These are phyloP conservation scores for Phoma sp. DNA, from an alignment of 2,329 filamentous ascomycete genomes.

Conservation along the genomic window DNA sequence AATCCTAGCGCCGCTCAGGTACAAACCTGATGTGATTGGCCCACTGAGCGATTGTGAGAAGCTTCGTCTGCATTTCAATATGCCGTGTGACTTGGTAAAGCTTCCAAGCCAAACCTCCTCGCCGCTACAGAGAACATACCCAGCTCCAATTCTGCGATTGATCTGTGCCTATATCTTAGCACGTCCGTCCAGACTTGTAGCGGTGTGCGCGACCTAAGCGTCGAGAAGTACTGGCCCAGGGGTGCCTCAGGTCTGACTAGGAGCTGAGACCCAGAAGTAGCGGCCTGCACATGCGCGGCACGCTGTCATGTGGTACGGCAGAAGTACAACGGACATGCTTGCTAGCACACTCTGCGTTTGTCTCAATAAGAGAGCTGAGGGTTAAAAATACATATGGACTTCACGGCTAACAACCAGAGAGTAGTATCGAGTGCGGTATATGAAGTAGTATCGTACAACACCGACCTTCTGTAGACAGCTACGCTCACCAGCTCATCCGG, in stretches of 20 bases:
- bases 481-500: not conserved
- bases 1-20: conserved; percentile 18
- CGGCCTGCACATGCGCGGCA: conserved; percentile 14
- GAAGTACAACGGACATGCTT: conserved; percentile 6
- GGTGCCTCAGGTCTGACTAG: conserved; percentile 4
- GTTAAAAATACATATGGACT: not conserved
- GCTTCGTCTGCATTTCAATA: conserved; percentile 9
- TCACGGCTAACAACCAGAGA: no score
- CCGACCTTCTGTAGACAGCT: not conserved
- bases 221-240: not conserved
- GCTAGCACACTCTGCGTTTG: not conserved
- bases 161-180: not conserved
- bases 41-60: not conserved
- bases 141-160: not conserved
- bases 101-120: not conserved
- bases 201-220: not conserved
- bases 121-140: not conserved
- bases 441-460: conserved; percentile 2
- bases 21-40: conserved; percentile 11
- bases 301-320: conserved; percentile 13
- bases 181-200: not conserved
- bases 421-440: not conserved
- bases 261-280: conserved; percentile 13
- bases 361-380: not conserved
- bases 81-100: conserved; percentile 1